Evolutionary conservation across 106 monocot genomes (phyloP).

Genomic region (Dioscorea dumetorum): DNA sequence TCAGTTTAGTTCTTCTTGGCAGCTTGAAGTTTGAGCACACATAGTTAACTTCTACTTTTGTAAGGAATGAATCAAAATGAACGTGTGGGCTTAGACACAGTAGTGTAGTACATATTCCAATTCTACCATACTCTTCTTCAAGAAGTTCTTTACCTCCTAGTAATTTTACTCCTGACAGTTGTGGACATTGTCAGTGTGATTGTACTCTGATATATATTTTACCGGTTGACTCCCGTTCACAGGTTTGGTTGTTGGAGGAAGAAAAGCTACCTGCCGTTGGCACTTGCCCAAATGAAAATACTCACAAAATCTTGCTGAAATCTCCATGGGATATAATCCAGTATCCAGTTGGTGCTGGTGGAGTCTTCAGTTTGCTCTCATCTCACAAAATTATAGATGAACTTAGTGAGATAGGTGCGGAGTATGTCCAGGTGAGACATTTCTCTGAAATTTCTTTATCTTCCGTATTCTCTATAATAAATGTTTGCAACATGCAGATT

Average conservation of each 20-base stretch:
- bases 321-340: constrained; percentile 66
- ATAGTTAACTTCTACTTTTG: no score
- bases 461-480: no score
- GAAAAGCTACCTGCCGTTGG: constrained; percentile 55
- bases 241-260: constrained; percentile 78
- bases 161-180: no score
- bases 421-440: constrained; percentile 71
- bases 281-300: constrained; percentile 8
- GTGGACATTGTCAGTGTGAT: neutral
- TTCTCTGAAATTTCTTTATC: neutral
- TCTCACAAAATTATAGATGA: constrained; percentile 37
- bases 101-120: no score
- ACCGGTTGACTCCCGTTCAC: constrained; percentile 2
- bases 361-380: constrained; percentile 50
- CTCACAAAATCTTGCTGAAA: constrained; percentile 44
- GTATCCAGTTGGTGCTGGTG: constrained; percentile 71
- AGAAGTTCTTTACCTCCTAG: no score
- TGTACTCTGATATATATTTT: neutral
- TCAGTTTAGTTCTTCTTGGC: no score
- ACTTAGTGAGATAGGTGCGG: constrained; percentile 47
- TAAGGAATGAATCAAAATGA: no score
- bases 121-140: no score
- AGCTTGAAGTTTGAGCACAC: no score
- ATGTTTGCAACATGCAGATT: no score
- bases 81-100: no score